Base-by-base conservation (phyloP, 352 stramenopile species). In the Phytophthora europaea region DNA sequence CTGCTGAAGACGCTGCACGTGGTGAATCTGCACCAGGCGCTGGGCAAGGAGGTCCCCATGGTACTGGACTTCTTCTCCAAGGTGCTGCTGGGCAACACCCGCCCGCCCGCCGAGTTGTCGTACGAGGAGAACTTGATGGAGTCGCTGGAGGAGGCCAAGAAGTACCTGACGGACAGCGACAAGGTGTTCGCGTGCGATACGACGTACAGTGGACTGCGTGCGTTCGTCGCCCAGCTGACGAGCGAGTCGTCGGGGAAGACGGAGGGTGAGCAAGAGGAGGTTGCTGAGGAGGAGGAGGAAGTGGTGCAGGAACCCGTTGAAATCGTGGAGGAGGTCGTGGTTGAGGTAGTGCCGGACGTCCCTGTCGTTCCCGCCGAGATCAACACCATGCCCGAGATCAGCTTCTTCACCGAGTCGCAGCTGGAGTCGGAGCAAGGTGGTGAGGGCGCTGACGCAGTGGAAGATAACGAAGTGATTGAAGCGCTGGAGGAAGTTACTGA, bases 31-130 rank as follows among this genome's bases (percentile, higher is more conserved):
- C 81, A 94, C 65, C 86, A 94, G 43, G 79, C 81, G 10, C 66
- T 94, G 48, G 82, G 83, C 12, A 86, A 94, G 55, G 86, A 94
- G 10, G 83, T 96, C 18, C 89, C 89, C 3, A 91, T 91, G 73
- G 89, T 93, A 51, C 67, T 96, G 28, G 89, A 96, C 66, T 96
- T 91, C 65, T 96, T 94, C 59, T 88, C 85, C 28, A 94, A 96
- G 79, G 82, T 94, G 9, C 45, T 96, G 62, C 72, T 94, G n/a
- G 89, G 89, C 53, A 93, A 88, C 55, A 96, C 89, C 15, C 88
- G 89, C 5, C 87, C 87, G 2, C 86, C 87, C 5, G 88, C 85
- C 5, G 89, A 96, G 65, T 58, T 96, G 20, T 88, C 87, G 26
- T 96, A 94, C 55, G 76, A 83, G 16, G 88, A 94, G 48, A 96